Percentiles rank a stretch among this genome's conserved stretches.
phyloP scores from a whole-genome alignment of 1,284 basidiomycete genomes.

The Irpex sp. region DNA sequence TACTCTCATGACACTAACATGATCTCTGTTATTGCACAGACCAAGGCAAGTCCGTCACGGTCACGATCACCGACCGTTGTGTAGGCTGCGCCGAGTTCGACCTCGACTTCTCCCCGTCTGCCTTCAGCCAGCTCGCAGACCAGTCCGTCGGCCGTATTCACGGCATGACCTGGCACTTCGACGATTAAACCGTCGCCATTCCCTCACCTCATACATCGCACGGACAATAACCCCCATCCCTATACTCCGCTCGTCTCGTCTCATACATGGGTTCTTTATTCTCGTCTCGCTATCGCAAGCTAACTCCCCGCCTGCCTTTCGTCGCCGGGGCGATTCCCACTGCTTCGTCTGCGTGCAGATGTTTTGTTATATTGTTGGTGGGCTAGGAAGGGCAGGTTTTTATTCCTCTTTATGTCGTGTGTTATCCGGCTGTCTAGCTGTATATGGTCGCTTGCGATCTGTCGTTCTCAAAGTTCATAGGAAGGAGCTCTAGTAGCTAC shows the following conservation, averaged over 20 bases:
- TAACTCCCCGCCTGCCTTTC: background rate
- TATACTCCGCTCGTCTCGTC: background rate
- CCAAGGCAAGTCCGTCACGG: constrained; percentile 32
- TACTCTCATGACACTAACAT: background rate
- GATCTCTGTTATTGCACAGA: constrained; percentile 16
- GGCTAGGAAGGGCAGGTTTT: constrained; percentile 4
- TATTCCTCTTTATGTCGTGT: background rate
- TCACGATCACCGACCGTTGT: constrained; percentile 40
- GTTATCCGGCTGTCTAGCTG: background rate
- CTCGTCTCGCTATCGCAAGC: background rate
- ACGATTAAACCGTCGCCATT: constrained; percentile 28
- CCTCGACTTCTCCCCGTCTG: constrained; percentile 39
- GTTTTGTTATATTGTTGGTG: background rate
- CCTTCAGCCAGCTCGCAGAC: constrained; percentile 35
- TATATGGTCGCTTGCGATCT: constrained; percentile 2
- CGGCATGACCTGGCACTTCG: constrained; percentile 14
- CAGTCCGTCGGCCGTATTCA: constrained; percentile 12
- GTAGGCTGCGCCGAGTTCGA: constrained; percentile 35
- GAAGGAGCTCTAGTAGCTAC: background rate
- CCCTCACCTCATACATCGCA: background rate
- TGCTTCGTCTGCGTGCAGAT: constrained; percentile 4
- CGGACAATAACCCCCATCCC: background rate
- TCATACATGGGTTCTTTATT: background rate
- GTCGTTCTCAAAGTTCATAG: background rate
- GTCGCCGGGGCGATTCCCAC: constrained; percentile 7